Evolutionary conservation across 2,329 filamentous ascomycete genomes (phyloP).

Genomic region (Clonostachys byssicola): DNA sequence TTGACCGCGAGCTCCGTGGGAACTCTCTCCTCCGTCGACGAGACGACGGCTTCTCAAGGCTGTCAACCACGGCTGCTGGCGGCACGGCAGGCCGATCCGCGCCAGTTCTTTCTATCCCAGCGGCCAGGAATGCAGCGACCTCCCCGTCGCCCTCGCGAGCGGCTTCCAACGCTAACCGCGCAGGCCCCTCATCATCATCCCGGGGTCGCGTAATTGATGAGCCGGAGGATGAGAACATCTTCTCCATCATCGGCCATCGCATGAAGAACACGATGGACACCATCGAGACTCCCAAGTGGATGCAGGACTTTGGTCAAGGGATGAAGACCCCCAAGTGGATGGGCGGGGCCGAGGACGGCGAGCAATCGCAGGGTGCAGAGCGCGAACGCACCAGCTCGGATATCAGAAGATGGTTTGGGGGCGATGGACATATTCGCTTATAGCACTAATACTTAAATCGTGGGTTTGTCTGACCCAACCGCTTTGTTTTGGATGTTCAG

Average conservation of each 20-base stretch:
- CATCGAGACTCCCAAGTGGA: slow-evolving; percentile 76
- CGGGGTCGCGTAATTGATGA: slow-evolving; percentile 29
- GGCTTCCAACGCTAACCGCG: slow-evolving; percentile 29
- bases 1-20: slow-evolving; percentile 78
- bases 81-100: slow-evolving; percentile 24
- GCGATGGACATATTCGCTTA: slow-evolving; percentile 29
- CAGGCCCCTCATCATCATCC: slow-evolving; percentile 12
- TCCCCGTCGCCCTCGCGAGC: slow-evolving; percentile 31
- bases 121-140: slow-evolving; percentile 24
- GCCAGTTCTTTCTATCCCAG: slow-evolving; percentile 44
- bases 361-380: slow-evolving; percentile 13
- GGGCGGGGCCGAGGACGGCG: slow-evolving; percentile 49
- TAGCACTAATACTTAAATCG: slow-evolving; percentile 4
- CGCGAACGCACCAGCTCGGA: slow-evolving; percentile 25
- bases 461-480: too few species aligned
- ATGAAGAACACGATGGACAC: slow-evolving; percentile 91
- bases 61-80: slow-evolving; percentile 9
- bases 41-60: slow-evolving; percentile 32
- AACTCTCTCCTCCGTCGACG: slow-evolving; percentile 48
- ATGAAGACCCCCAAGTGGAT: slow-evolving; percentile 82
- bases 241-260: slow-evolving; percentile 76
- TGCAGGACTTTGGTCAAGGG: slow-evolving; percentile 64
- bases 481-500: too few species aligned
- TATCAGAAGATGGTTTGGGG: slow-evolving; percentile 56
- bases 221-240: slow-evolving; percentile 74